Conservation (phyloP, 169 alveolate genomes). For the Plasmodium cynomolgi region DNA sequence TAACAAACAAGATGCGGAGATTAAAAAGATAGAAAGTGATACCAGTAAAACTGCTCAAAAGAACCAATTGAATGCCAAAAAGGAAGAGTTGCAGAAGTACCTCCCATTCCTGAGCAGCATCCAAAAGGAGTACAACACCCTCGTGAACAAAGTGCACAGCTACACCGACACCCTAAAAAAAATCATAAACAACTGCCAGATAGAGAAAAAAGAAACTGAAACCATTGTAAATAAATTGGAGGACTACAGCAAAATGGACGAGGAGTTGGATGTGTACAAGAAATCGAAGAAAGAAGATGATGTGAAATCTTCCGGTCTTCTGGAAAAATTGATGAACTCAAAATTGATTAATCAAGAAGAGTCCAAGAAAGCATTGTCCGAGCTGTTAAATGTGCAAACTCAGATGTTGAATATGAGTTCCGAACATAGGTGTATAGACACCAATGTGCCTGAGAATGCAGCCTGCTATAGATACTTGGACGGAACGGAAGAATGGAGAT, state of each 20-base stretch:
- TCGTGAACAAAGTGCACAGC: neutral
- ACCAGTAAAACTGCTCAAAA: neutral
- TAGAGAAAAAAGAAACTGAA: neutral
- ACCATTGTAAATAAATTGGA: neutral
- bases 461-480: slow-evolving; percentile 39
- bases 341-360: neutral
- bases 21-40: neutral
- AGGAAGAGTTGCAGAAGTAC: neutral
- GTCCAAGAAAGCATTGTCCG: neutral
- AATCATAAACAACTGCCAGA: neutral
- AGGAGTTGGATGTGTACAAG: neutral
- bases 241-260: neutral
- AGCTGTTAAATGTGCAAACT: neutral
- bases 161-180: neutral
- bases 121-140: neutral
- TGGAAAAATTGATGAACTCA: neutral
- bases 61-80: neutral
- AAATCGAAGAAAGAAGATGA: neutral
- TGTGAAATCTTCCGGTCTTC: neutral
- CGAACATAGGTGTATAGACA: slow-evolving; percentile 16
- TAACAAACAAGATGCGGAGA: too few species aligned
- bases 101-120: slow-evolving; percentile 24
- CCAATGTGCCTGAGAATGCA: slow-evolving; percentile 13
- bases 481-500: slow-evolving; percentile 58
- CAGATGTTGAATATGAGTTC: neutral